These are phyloP conservation scores for Taphrina betulina DNA, from an alignment of 1,139 yeast genomes.

Conservation along the genomic window DNA sequence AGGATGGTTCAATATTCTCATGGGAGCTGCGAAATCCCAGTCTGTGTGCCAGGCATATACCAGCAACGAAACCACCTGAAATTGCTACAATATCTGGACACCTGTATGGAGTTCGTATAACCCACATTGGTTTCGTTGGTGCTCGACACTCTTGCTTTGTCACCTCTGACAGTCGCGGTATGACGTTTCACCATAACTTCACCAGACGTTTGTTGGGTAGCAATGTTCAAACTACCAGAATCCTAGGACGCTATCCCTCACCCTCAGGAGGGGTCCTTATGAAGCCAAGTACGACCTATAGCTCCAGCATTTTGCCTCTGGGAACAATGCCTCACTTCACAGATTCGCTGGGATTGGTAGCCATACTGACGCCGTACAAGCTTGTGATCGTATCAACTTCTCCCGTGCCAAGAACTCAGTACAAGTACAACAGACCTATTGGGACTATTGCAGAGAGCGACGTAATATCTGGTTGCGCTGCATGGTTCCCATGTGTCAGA, in stretches of 20 bases:
- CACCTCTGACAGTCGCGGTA: slow-evolving; percentile 61
- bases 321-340: slow-evolving; percentile 55
- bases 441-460: slow-evolving; percentile 16
- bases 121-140: slow-evolving; percentile 56
- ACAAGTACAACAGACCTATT: slow-evolving; percentile 40
- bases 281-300: slow-evolving; percentile 46
- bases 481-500: slow-evolving; percentile 21
- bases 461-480: slow-evolving; percentile 13
- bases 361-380: slow-evolving; percentile 57
- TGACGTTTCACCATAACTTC: slow-evolving; percentile 61
- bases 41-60: slow-evolving; percentile 38
- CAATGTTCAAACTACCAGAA: slow-evolving; percentile 52
- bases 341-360: slow-evolving; percentile 60
- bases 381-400: slow-evolving; percentile 58
- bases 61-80: slow-evolving; percentile 44
- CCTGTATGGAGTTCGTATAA: slow-evolving; percentile 50
- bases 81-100: slow-evolving; percentile 55
- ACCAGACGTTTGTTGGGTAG: slow-evolving; percentile 56
- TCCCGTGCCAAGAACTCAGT: slow-evolving; percentile 57
- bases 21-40: slow-evolving; percentile 48
- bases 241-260: slow-evolving; percentile 51
- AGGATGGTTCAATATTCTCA: slow-evolving; percentile 49
- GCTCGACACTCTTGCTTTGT: slow-evolving; percentile 58
- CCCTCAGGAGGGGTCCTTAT: slow-evolving; percentile 37
- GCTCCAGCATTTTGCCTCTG: slow-evolving; percentile 54